Evolutionary conservation across 1,139 yeast genomes (phyloP).

Genomic region (Wickerhamomyces sp.): DNA sequence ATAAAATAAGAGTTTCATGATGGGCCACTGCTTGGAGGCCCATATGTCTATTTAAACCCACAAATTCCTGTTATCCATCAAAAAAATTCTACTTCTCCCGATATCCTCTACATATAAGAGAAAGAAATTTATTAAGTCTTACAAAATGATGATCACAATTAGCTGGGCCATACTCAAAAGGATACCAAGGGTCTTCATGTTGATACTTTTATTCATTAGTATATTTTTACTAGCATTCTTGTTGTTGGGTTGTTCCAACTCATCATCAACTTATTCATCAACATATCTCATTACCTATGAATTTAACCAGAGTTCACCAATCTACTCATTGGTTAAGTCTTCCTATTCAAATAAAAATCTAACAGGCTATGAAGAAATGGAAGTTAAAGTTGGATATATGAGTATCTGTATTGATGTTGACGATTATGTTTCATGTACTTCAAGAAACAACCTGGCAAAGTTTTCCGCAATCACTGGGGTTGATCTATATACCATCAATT

Average conservation of each 20-base stretch:
- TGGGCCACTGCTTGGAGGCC: background rate
- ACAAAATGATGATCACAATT: slow-evolving; percentile 1
- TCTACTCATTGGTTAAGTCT: slow-evolving; percentile 32
- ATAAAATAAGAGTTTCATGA: background rate
- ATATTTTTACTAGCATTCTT: slow-evolving; percentile 44
- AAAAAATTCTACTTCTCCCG: background rate
- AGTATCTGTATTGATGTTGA: slow-evolving; percentile 41
- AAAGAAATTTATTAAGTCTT: too few relatives aligned
- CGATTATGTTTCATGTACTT: slow-evolving; percentile 30
- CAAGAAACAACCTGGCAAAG: slow-evolving; percentile 26
- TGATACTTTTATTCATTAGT: slow-evolving; percentile 33
- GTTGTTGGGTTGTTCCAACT: slow-evolving; percentile 45
- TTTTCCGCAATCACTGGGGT: slow-evolving; percentile 30
- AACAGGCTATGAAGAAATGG: slow-evolving; percentile 29
- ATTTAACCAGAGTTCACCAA: slow-evolving; percentile 40
- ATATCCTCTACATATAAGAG: background rate
- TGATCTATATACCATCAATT: slow-evolving; percentile 26
- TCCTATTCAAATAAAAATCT: slow-evolving; percentile 28
- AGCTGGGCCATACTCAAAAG: slow-evolving; percentile 17
- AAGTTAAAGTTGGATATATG: slow-evolving; percentile 45
- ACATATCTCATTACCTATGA: slow-evolving; percentile 41
- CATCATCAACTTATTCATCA: slow-evolving; percentile 37
- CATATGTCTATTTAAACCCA: too few relatives aligned
- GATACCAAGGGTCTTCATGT: slow-evolving; percentile 22
- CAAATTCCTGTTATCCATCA: too few relatives aligned